A percentile compares a stretch with the other conserved stretches of the same genome.
These are phyloP conservation scores for Mariannaea sp. DNA, from an alignment of 2,329 filamentous ascomycete species.

Conservation along the genomic window DNA sequence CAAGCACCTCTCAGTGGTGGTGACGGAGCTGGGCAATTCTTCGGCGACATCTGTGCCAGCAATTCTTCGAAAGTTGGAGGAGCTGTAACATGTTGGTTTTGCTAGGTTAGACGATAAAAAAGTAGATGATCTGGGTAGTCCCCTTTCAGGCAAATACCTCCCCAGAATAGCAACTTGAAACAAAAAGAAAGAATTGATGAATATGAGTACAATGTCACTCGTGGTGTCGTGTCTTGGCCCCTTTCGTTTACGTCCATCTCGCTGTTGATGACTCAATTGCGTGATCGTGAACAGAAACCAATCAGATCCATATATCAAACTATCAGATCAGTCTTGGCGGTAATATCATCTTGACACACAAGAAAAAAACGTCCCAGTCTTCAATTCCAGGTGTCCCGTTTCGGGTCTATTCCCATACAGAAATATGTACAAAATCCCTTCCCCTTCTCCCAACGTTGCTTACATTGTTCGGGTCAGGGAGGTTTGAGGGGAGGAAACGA, in stretches of 20 bases:
- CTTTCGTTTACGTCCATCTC: no score
- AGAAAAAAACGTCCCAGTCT: constrained; percentile 16
- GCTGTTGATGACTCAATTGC: background rate
- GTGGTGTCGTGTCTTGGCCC: no score
- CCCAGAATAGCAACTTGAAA: background rate
- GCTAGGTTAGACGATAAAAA: background rate
- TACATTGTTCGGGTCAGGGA: background rate
- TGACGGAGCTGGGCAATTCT: constrained; percentile 88
- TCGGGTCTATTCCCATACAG: constrained; percentile 33
- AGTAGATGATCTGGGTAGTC: constrained; percentile 16
- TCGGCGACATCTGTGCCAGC: constrained; percentile 83
- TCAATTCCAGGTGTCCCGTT: constrained; percentile 34
- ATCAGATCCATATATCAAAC: background rate
- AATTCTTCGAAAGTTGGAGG: constrained; percentile 61
- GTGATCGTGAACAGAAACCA: background rate
- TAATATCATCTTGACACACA: constrained; percentile 5
- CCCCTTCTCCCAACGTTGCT: background rate
- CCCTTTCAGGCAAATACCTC: constrained; percentile 2
- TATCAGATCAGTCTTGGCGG: background rate
- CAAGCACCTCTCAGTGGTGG: constrained; percentile 83
- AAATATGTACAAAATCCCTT: constrained; percentile 34
- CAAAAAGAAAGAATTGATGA: constrained; percentile 18
- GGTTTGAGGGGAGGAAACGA: background rate
- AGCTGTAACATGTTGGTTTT: constrained; percentile 48
- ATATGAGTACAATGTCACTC: constrained; percentile 10